phyloP scores from a whole-genome alignment of 2,329 filamentous ascomycete species.

The Zymoseptoria pseudotritici region DNA sequence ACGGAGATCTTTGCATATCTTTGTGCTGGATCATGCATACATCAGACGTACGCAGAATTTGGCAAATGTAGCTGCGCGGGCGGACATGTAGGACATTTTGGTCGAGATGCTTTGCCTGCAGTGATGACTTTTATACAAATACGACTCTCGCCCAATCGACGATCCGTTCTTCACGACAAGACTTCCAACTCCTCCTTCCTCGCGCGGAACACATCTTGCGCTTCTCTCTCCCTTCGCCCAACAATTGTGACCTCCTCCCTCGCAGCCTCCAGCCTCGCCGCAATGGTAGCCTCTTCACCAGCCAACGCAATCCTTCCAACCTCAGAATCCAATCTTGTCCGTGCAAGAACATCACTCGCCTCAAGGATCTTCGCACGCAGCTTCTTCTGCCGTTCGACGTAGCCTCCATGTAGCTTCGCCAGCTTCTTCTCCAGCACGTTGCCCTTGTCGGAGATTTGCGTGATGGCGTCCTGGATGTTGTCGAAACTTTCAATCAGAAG shows the following conservation, averaged over 20 bases:
- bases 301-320: constrained; percentile 69
- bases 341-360: constrained; percentile 62
- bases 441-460: constrained; percentile 66
- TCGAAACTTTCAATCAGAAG: constrained; percentile 68
- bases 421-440: constrained; percentile 93
- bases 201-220: constrained; percentile 74
- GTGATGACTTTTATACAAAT: background rate
- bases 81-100: too few relatives aligned
- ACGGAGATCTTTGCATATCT: background rate
- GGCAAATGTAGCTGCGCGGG: too few relatives aligned
- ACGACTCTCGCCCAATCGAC: background rate
- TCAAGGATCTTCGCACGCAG: constrained; percentile 72
- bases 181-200: constrained; percentile 64
- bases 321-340: constrained; percentile 63
- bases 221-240: constrained; percentile 75
- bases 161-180: background rate
- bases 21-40: too few relatives aligned
- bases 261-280: constrained; percentile 62
- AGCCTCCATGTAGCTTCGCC: constrained; percentile 77
- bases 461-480: constrained; percentile 64
- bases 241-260: constrained; percentile 79
- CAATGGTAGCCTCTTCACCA: constrained; percentile 70
- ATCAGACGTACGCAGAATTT: too few relatives aligned
- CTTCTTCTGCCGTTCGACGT: constrained; percentile 75
- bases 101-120: too few relatives aligned